Evolutionary conservation across 2,329 filamentous ascomycete genomes (phyloP).

Genomic region (Alternaria angustiovoidea): DNA sequence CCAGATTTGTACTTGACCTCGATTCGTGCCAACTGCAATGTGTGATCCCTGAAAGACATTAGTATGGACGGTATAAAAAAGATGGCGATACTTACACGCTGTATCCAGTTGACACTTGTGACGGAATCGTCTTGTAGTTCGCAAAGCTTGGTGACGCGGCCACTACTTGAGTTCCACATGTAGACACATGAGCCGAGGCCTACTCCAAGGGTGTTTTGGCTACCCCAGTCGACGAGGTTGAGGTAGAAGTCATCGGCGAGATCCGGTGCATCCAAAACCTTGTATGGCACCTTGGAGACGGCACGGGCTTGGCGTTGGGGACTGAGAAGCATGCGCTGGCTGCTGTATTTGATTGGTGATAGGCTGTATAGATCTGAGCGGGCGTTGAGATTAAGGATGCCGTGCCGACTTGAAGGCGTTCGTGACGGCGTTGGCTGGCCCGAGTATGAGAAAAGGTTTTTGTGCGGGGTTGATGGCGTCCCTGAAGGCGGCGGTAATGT

Average conservation of each 20-base stretch:
- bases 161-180: constrained; percentile 95
- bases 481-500: constrained; percentile 74
- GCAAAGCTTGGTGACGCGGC: constrained; percentile 91
- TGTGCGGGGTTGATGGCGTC: constrained; percentile 94
- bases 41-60: constrained; percentile 73
- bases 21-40: constrained; percentile 91
- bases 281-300: constrained; percentile 96
- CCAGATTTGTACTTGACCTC: constrained; percentile 96
- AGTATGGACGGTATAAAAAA: background rate
- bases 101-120: constrained; percentile 98
- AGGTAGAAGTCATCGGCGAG: constrained; percentile 97
- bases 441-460: constrained; percentile 92
- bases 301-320: constrained; percentile 87
- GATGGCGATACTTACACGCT: constrained; percentile 64
- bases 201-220: constrained; percentile 91
- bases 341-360: constrained; percentile 90
- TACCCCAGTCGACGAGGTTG: constrained; percentile 97
- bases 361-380: constrained; percentile 93
- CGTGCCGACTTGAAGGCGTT: constrained; percentile 87
- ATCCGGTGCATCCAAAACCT: constrained; percentile 95
- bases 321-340: constrained; percentile 90
- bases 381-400: constrained; percentile 81
- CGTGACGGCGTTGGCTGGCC: constrained; percentile 89
- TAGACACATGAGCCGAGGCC: constrained; percentile 93
- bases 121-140: constrained; percentile 92